Conservation (phyloP, 164 flowering plant species). For the Annona cherimola region DNA sequence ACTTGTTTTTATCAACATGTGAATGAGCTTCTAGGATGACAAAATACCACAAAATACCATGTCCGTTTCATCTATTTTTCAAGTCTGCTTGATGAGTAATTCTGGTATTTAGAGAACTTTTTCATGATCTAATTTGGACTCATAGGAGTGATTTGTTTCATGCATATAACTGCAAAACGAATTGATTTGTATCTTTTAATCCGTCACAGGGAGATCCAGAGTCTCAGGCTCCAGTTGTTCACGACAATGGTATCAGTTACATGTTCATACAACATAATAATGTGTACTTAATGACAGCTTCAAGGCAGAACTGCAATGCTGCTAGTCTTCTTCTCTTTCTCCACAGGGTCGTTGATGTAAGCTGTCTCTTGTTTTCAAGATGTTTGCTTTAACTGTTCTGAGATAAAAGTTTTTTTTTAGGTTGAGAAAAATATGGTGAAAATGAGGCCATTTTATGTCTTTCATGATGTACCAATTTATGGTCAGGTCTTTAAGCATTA, state of each 20-base stretch:
- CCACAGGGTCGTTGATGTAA: slow-evolving; percentile 93
- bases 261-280: slow-evolving; percentile 93
- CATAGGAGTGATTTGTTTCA: background rate
- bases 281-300: slow-evolving; percentile 80
- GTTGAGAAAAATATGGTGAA: background rate
- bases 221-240: slow-evolving; percentile 85
- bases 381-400: background rate
- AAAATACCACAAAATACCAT: background rate
- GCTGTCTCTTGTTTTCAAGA: slow-evolving; percentile 12
- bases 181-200: slow-evolving; percentile 3
- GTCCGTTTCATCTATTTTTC: background rate
- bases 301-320: slow-evolving; percentile 98
- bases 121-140: background rate
- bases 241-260: slow-evolving; percentile 84
- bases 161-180: background rate
- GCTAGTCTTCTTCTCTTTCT: slow-evolving; percentile 87
- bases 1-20: background rate
- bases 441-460: background rate
- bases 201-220: slow-evolving; percentile 81
- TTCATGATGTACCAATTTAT: background rate
- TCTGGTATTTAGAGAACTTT: background rate
- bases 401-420: background rate
- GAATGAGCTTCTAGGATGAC: background rate
- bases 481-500: slow-evolving; percentile 90
- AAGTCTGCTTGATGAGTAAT: background rate